Percentiles rank a stretch among this genome's conserved stretches.
phyloP scores from a whole-genome alignment of 495 filamentous ascomycete species.

The Aspergillus panamensis region DNA sequence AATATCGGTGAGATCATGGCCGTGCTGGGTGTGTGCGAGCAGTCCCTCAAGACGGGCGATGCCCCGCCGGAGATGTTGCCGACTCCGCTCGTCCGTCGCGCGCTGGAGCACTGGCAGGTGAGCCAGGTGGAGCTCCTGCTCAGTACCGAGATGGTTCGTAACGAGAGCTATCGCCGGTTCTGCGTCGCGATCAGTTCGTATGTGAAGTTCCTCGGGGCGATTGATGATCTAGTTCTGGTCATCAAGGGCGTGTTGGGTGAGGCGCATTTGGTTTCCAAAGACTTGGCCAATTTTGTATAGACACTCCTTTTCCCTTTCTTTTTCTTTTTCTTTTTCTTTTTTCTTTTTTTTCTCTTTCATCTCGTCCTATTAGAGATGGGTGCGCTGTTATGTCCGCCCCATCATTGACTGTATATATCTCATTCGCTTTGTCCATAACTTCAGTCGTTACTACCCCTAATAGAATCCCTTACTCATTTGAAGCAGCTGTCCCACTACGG shows the following conservation, averaged over 20 bases:
- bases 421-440: not conserved
- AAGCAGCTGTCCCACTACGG: too few species aligned
- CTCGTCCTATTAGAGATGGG: not conserved
- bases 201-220: conserved; percentile 32
- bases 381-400: not conserved
- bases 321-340: not conserved
- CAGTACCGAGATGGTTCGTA: conserved; percentile 29
- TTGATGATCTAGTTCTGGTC: conserved; percentile 43
- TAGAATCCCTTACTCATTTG: too few species aligned
- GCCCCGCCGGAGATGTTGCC: conserved; percentile 42
- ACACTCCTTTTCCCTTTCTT: not conserved
- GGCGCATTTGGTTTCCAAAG: conserved; percentile 35
- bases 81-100: conserved; percentile 36
- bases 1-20: conserved; percentile 43
- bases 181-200: conserved; percentile 41
- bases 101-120: conserved; percentile 28
- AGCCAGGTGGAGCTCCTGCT: conserved; percentile 23
- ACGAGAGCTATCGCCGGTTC: conserved; percentile 39
- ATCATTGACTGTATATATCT: not conserved
- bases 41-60: conserved; percentile 41
- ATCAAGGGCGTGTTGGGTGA: conserved; percentile 42
- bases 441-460: too few species aligned
- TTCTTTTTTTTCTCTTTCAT: not conserved
- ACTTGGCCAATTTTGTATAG: conserved; percentile 4
- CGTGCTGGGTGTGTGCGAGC: conserved; percentile 38